A percentile compares a stretch with the other conserved stretches of the same genome.
Evolutionary conservation across 257 asterid genomes (phyloP).

Genomic region (Dorcoceras hygrometricum): DNA sequence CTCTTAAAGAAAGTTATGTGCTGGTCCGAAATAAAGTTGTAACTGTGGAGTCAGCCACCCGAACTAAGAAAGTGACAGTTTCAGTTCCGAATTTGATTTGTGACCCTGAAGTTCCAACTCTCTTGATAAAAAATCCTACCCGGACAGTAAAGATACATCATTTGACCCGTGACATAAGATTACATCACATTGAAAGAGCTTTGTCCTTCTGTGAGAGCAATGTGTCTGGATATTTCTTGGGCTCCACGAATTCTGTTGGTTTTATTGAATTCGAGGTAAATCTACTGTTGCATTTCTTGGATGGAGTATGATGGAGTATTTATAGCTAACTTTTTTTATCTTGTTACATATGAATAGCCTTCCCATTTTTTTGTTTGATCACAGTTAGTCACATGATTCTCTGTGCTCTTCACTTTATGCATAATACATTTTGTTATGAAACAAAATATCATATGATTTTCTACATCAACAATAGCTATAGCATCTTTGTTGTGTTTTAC

Average conservation of each 20-base stretch:
- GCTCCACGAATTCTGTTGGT: conserved; percentile 41
- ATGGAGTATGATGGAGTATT: too few species aligned
- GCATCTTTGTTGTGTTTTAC: too few species aligned
- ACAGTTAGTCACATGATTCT: too few species aligned
- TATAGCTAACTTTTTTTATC: too few species aligned
- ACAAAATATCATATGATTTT: too few species aligned
- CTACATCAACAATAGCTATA: too few species aligned
- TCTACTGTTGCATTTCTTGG: conserved; percentile 13
- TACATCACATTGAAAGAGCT: conserved; percentile 39
- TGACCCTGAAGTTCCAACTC: conserved; percentile 42
- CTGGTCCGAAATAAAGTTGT: not conserved
- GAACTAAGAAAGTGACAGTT: conserved; percentile 22
- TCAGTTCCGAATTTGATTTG: conserved; percentile 44
- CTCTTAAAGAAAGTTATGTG: conserved; percentile 29
- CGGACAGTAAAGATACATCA: conserved; percentile 48
- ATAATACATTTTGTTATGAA: too few species aligned
- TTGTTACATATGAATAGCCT: conserved; percentile 11
- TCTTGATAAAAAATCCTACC: conserved; percentile 54
- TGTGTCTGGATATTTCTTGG: conserved; percentile 48
- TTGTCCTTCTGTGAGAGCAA: conserved; percentile 44
- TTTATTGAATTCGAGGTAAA: conserved; percentile 65
- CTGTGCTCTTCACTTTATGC: too few species aligned
- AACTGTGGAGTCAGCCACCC: conserved; percentile 39
- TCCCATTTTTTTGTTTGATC: not conserved
- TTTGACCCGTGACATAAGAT: conserved; percentile 37